Conservation (phyloP, 495 filamentous ascomycete genomes). For the Lasiosphaeria hispida region DNA sequence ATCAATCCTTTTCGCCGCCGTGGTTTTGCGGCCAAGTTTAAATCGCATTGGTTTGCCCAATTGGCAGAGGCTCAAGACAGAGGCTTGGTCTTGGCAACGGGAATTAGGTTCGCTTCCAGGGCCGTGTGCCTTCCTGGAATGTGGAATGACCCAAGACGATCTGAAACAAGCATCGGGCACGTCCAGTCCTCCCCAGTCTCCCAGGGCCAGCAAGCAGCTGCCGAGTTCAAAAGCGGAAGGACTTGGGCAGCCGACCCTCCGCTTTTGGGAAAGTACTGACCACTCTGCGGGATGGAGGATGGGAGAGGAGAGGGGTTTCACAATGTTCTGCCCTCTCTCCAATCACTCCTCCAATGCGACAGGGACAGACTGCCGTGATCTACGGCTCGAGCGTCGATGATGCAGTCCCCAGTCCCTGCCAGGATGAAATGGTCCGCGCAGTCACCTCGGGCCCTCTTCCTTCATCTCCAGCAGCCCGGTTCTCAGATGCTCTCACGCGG, state of each 20-base stretch:
- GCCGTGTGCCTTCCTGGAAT: neutral
- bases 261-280: too few relatives aligned
- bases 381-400: constrained; percentile 28
- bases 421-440: too few relatives aligned
- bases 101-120: neutral
- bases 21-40: too few relatives aligned
- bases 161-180: neutral
- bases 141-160: constrained; percentile 1
- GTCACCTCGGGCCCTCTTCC: too few relatives aligned
- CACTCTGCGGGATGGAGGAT: neutral
- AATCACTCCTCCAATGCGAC: neutral
- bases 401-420: constrained; percentile 8
- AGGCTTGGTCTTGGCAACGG: neutral
- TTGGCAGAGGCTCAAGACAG: constrained; percentile 10
- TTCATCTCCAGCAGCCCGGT: too few relatives aligned
- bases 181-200: neutral
- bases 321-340: constrained; percentile 10
- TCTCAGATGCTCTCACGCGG: too few relatives aligned
- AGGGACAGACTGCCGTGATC: constrained; percentile 15
- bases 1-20: too few relatives aligned
- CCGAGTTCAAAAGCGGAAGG: too few relatives aligned
- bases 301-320: constrained; percentile 20
- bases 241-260: too few relatives aligned
- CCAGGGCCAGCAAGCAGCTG: too few relatives aligned
- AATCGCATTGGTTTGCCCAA: neutral